Evolutionary conservation across 2,329 filamentous ascomycete genomes (phyloP), one percentile per base, ranked within the genome.

Genomic region (Stagonosporopsis rhizophila): DNA sequence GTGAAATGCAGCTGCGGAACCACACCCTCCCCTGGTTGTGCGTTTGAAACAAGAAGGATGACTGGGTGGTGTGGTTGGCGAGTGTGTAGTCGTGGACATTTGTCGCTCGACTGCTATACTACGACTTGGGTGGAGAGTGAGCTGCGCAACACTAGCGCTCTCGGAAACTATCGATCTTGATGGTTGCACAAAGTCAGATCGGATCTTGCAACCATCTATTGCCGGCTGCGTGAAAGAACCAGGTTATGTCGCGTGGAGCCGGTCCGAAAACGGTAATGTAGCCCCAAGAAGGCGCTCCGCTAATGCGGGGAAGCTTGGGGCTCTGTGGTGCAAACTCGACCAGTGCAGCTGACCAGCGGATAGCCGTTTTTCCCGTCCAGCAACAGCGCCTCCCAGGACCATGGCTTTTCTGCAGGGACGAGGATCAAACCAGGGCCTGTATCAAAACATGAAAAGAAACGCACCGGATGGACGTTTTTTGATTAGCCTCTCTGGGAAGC

Each of bases 391-490:
- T 38, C 42, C 47, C 47, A 51, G 30, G 19, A 19, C 46, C 53
- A 41, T 37, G 42, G 41, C 41, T 41, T 37, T 37, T 41, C 23
- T 42, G 40, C 40, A 39, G 41, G 12, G 22, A 11, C 27, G 8
- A 32, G 23, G 35, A n/a, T 45, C 46, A 44, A 23, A 47, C 48
- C 53, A 56, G 42, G 53, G 47, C 39, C 47, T 44, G 53, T 52
- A 56, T 47, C 42, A 12, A 52, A 56, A 51, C 47, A 34, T 51
- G 53, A 47, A 51, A 56, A 47, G 45, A 56, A 52, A 52, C 47
- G 44, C 9, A 12, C 42, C 53, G 32, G 30, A 56, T 47, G 32
- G 25, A 19, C 15, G 30, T 15, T 5, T 6, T 17, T 39, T 19
- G 22, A 25, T 34, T 27, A 34, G 37, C 52, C 46, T 30, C 15